A percentile compares a stretch with the other conserved stretches of the same genome.
These are phyloP conservation scores for Backusella tarrabulga DNA, from an alignment of 192 early-diverging fungal species.

Conservation along the genomic window DNA sequence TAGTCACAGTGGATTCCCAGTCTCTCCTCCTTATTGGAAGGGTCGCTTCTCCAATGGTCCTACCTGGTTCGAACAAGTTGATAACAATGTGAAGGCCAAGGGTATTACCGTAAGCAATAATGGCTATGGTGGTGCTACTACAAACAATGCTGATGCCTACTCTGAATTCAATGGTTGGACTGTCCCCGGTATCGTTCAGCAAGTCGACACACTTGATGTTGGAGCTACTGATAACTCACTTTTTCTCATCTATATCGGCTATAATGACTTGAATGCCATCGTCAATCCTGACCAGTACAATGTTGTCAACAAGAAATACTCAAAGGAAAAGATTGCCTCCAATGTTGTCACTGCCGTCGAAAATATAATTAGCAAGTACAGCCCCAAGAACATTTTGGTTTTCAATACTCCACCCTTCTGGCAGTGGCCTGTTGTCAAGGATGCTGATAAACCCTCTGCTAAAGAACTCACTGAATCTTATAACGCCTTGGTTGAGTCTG, in stretches of 20 bases:
- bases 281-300: not conserved
- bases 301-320: not conserved
- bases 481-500: not conserved
- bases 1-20: constrained; percentile 5
- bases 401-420: not conserved
- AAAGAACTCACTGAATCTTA: not conserved
- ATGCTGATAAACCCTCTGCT: not conserved
- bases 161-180: constrained; percentile 5
- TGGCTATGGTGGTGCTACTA: constrained; percentile 13
- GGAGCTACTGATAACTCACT: not conserved
- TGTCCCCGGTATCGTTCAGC: not conserved
- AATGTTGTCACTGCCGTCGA: not conserved
- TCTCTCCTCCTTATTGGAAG: not conserved
- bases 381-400: not conserved
- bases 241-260: not conserved
- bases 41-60: not conserved
- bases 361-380: not conserved
- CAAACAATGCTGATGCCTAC: not conserved
- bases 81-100: not conserved
- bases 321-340: not conserved
- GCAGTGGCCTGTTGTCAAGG: not conserved
- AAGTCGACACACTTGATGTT: not conserved
- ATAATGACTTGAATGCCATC: not conserved
- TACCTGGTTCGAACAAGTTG: not conserved
- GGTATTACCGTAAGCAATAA: not conserved